Evolutionary conservation across 2,329 filamentous ascomycete species (phyloP).

Genomic region (Coniella lustricola): DNA sequence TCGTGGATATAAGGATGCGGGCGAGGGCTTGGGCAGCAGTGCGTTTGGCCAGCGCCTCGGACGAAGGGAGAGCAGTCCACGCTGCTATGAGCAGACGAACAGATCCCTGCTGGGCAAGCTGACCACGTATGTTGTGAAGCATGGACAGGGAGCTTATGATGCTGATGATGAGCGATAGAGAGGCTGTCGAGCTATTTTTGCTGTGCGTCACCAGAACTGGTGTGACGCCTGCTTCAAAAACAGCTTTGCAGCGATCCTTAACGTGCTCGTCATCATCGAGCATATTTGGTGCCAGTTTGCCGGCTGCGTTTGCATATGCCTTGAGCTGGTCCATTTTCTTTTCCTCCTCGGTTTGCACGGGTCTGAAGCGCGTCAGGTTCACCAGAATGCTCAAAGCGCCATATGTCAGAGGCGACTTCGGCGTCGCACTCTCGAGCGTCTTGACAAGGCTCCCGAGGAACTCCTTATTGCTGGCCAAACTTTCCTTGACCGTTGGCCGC

Average conservation of each 20-base stretch:
- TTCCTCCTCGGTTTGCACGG: conserved; percentile 76
- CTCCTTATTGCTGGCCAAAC: conserved; percentile 58
- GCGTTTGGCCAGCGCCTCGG: conserved; percentile 40
- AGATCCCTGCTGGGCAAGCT: conserved; percentile 88
- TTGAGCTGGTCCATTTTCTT: conserved; percentile 89
- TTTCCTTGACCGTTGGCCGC: conserved; percentile 77
- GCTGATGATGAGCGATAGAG: conserved; percentile 64
- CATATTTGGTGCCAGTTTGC: conserved; percentile 55
- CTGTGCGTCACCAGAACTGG: conserved; percentile 70
- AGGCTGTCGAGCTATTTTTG: conserved; percentile 64
- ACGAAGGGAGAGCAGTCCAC: conserved; percentile 53
- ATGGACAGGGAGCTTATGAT: conserved; percentile 74
- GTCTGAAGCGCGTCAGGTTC: conserved; percentile 78
- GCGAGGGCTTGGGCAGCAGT: conserved; percentile 74
- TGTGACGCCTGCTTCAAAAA: conserved; percentile 73
- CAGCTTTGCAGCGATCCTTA: conserved; percentile 62
- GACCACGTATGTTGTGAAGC: conserved; percentile 65
- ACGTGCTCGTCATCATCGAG: conserved; percentile 74
- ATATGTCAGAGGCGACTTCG: conserved; percentile 68
- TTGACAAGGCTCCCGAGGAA: conserved; percentile 67
- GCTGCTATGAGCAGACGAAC: conserved; percentile 74
- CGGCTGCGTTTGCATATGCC: conserved; percentile 83
- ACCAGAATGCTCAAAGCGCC: conserved; percentile 78
- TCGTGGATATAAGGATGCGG: conserved; percentile 78
- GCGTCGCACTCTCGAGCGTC: conserved; percentile 49